A percentile compares a stretch with the other conserved stretches of the same genome.
phyloP scores from a whole-genome alignment of 202 grass and related monocot species.

The Bolboschoenoplectus hybrid region DNA sequence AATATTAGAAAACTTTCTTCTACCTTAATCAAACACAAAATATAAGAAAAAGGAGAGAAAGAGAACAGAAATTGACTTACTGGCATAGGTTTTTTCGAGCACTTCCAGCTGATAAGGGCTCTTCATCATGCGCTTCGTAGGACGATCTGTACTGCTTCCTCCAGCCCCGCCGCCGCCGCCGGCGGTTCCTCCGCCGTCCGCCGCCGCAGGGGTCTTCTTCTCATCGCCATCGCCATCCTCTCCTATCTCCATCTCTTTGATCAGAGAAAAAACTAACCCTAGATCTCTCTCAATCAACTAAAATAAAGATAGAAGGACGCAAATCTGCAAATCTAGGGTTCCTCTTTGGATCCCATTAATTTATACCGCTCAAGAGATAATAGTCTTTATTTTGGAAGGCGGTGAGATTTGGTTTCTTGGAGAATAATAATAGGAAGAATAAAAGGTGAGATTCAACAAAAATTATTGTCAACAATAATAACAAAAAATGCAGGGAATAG shows the following conservation, averaged over 20 bases:
- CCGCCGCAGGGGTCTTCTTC: constrained; percentile 31
- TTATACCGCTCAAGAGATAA: constrained; percentile 21
- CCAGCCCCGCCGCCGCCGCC: constrained; percentile 38
- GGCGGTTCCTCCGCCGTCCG: constrained; percentile 18
- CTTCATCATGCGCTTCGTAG: constrained; percentile 87
- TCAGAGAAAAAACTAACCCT: constrained; percentile 43
- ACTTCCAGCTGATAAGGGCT: constrained; percentile 91
- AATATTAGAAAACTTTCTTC: constrained; percentile 20
- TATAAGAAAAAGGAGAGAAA: constrained; percentile 25
- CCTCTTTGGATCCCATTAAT: constrained; percentile 6
- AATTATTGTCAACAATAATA: constrained; percentile 37
- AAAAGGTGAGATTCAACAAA: constrained; percentile 8
- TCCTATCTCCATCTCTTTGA: constrained; percentile 46
- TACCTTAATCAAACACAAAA: constrained; percentile 13
- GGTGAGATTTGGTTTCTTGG: constrained; percentile 49
- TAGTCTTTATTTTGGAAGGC: constrained; percentile 42
- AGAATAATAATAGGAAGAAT: constrained; percentile 32
- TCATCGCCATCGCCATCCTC: constrained; percentile 44
- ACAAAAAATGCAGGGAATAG: constrained; percentile 41
- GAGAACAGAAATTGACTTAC: constrained; percentile 43
- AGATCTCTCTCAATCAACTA: constrained; percentile 39
- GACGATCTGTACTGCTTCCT: constrained; percentile 45
- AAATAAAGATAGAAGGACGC: neutral
- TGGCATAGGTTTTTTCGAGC: constrained; percentile 83
- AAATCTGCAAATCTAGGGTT: constrained; percentile 45